Base-by-base conservation (phyloP, 306 rosid species). In the Prinsepia uniflora region DNA sequence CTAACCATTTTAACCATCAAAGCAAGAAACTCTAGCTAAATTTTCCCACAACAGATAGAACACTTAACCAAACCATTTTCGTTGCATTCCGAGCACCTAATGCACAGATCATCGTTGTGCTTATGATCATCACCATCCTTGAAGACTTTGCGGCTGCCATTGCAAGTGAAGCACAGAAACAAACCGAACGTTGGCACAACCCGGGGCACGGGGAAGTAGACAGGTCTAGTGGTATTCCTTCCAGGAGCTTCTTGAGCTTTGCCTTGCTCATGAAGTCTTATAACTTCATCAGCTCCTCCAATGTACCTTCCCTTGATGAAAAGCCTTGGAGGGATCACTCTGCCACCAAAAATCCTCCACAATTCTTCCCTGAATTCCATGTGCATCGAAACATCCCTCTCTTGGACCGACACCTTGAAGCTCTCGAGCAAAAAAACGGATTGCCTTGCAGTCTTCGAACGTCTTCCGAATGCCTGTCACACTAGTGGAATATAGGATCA, bases 201-300 rank as follows among this genome's bases (percentile, higher is more conserved):
- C 86, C 83, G 6, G 44, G 53, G 79, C 99, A 95, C 43, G 86
- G 76, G 34, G 79, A 67, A 63, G 69, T 53, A 15, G 79, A 50
- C 24, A 67, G 68, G 24, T 71, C 39, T 4, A 54, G 18, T 24
- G 90, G 91, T 53, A 87, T 83, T 39, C 97, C 96, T 79, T 89
- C 88, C n/a, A 95, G 61, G 63, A 95, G 83, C 84, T 89, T 85
- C 65, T 67, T 84, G 46, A 95, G 87, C 79, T 79, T 79, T 82
- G 7, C 96, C 99, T 78, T 82, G 88, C 79, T 95, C 99, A 72
- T 91, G 89, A 82, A 95, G 82, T 36, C 81, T 89, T 39, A 87
- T 69, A 13, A 95, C 96, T 83, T 95, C 86, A 55, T 91, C 96
- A n/a, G 91, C 96, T 78, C 97, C 99, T 57, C 99, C 99, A 36